Conservation (phyloP, 116 monocot species). For the Cymodocea nodosa region DNA sequence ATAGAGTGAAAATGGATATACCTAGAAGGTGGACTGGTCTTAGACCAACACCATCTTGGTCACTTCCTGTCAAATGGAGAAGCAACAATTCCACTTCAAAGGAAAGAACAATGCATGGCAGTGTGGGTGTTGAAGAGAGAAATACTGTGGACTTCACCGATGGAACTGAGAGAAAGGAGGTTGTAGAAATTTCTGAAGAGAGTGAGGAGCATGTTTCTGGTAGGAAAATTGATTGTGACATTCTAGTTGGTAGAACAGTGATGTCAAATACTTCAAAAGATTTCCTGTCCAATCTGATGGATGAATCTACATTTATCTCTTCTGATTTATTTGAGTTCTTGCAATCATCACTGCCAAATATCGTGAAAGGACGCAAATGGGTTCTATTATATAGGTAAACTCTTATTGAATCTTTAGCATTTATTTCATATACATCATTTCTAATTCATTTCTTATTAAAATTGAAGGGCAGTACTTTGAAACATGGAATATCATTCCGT, state of each 20-base stretch:
- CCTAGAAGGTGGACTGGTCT: conserved; percentile 1
- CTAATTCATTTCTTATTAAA: conserved; percentile 24
- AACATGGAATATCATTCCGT: conserved; percentile 84
- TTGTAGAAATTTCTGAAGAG: conserved; percentile 11
- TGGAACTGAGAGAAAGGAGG: conserved; percentile 26
- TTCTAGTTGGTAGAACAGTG: conserved; percentile 24
- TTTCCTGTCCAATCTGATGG: conserved; percentile 30
- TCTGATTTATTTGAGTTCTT: conserved; percentile 58
- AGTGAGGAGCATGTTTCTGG: conserved; percentile 7
- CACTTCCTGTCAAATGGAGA: conserved; percentile 38
- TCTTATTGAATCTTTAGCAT: not conserved
- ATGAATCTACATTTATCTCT: conserved; percentile 54
- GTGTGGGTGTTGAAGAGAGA: conserved; percentile 15
- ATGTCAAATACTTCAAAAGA: conserved; percentile 19
- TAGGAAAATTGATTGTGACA: conserved; percentile 14
- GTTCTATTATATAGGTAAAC: conserved; percentile 70
- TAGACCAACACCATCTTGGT: conserved; percentile 18
- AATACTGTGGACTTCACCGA: conserved; percentile 24
- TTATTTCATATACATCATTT: conserved; percentile 7
- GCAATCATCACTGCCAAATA: conserved; percentile 68
- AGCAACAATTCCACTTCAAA: conserved; percentile 15
- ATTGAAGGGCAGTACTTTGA: conserved; percentile 81
- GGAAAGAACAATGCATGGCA: conserved; percentile 18
- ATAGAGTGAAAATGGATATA: conserved; percentile 7
- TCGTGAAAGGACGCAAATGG: conserved; percentile 84